A percentile compares a stretch with the other conserved stretches of the same genome.
Conservation (phyloP, 2,329 filamentous ascomycete species). For the Fusarium anthophilum region DNA sequence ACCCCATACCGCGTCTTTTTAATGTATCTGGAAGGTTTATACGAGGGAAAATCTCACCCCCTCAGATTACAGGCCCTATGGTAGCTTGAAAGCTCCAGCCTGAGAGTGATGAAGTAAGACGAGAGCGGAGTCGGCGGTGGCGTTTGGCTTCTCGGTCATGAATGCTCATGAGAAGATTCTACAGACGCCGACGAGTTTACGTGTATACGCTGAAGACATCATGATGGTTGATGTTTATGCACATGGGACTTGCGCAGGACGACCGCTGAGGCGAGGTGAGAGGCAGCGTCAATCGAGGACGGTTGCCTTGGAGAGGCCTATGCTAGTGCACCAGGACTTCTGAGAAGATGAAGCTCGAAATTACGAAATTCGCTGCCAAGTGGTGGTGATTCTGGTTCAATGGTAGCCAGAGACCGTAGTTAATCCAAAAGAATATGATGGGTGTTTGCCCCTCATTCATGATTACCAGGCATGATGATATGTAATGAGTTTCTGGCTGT, state of each 20-base stretch:
- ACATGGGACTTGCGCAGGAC: conserved; percentile 35
- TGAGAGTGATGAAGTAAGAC: conserved; percentile 47
- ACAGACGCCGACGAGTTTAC: conserved; percentile 32
- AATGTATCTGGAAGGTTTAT: conserved; percentile 52
- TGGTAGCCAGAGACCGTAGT: conserved; percentile 38
- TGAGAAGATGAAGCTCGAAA: conserved; percentile 38
- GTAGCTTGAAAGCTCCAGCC: conserved; percentile 74
- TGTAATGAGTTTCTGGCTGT: not conserved
- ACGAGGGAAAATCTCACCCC: conserved; percentile 42
- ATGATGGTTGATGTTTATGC: conserved; percentile 39
- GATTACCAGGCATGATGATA: conserved; percentile 5
- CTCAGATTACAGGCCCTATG: conserved; percentile 59
- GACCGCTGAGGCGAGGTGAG: conserved; percentile 32
- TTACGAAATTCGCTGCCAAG: conserved; percentile 42
- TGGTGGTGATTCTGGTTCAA: conserved; percentile 39
- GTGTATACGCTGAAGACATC: conserved; percentile 36
- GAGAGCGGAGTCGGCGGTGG: conserved; percentile 37
- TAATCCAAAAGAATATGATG: conserved; percentile 36
- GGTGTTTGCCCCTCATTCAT: conserved; percentile 30
- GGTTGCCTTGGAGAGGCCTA: conserved; percentile 32
- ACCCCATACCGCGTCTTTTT: conserved; percentile 47
- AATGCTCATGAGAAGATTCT: conserved; percentile 29
- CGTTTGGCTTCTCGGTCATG: conserved; percentile 27
- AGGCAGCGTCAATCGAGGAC: conserved; percentile 32
- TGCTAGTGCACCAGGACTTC: conserved; percentile 44